Conservation (phyloP, 352 stramenopile genomes). For the Pythium rhizo-oryzae region DNA sequence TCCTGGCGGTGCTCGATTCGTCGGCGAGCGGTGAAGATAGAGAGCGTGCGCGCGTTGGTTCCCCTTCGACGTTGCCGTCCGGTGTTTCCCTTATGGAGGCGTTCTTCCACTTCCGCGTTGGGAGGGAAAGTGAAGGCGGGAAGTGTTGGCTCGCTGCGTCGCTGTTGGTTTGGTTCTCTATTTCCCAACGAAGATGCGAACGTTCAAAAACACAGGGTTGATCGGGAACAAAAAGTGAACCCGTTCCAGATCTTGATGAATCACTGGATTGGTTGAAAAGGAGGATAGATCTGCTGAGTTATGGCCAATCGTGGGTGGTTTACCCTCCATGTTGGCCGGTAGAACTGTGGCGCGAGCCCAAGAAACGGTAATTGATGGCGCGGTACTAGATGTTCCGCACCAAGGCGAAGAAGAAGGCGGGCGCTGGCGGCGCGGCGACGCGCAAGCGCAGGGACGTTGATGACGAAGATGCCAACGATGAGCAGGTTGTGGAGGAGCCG, state of each 20-base stretch:
- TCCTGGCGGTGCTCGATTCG: background rate
- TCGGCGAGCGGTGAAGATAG: background rate
- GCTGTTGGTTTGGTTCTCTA: background rate
- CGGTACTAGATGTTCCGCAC: slow-evolving; percentile 41
- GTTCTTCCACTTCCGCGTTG: background rate
- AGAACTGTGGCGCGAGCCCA: no score
- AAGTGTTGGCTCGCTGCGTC: no score
- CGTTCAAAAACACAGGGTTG: slow-evolving; percentile 3
- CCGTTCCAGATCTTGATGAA: background rate
- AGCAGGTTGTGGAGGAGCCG: background rate
- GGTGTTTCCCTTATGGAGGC: no score
- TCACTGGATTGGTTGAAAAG: slow-evolving; percentile 6
- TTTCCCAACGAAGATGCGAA: slow-evolving; percentile 2
- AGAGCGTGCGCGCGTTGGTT: background rate
- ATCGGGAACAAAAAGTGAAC: background rate
- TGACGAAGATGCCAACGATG: slow-evolving; percentile 22
- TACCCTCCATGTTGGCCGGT: no score
- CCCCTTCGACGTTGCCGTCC: no score
- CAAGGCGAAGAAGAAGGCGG: slow-evolving; percentile 40
- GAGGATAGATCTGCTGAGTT: no score
- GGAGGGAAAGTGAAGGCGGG: background rate
- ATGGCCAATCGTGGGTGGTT: no score
- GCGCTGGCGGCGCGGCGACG: background rate
- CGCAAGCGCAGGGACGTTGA: slow-evolving; percentile 40
- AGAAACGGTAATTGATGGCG: background rate